Conservation (phyloP, 2,329 filamentous ascomycete species). For the Elsinoe perseae region DNA sequence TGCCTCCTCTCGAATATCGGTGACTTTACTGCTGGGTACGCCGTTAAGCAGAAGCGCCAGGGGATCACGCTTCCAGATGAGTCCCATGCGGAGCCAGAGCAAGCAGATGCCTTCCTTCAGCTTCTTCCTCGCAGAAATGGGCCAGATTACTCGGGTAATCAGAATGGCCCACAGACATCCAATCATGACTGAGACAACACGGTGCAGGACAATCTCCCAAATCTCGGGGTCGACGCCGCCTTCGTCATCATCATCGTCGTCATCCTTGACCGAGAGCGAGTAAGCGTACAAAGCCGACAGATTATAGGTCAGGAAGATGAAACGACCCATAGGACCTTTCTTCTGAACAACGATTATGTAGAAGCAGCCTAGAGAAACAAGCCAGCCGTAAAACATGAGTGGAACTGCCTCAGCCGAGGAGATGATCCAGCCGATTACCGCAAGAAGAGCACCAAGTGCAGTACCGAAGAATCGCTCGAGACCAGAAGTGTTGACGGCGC, state of each 20-base stretch:
- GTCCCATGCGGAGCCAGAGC: slow-evolving; percentile 88
- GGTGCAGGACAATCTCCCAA: slow-evolving; percentile 76
- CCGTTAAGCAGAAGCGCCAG: slow-evolving; percentile 57
- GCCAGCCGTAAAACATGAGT: slow-evolving; percentile 73
- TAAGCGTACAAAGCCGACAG: slow-evolving; percentile 92
- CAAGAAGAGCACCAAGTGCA: slow-evolving; percentile 66
- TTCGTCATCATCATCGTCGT: slow-evolving; percentile 73
- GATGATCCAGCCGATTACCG: slow-evolving; percentile 69
- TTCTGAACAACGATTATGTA: slow-evolving; percentile 79
- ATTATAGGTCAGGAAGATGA: slow-evolving; percentile 93
- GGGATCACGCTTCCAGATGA: slow-evolving; percentile 94
- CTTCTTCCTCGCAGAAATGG: slow-evolving; percentile 80
- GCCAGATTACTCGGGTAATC: slow-evolving; percentile 84
- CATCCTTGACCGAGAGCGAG: slow-evolving; percentile 69
- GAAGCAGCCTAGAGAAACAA: slow-evolving; percentile 75
- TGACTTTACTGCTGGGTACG: slow-evolving; percentile 49
- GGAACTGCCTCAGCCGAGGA: slow-evolving; percentile 65
- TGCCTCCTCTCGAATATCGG: slow-evolving; percentile 79
- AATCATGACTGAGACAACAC: slow-evolving; percentile 75
- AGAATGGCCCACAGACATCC: slow-evolving; percentile 91
- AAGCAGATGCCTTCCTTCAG: slow-evolving; percentile 82
- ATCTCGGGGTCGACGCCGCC: slow-evolving; percentile 78
- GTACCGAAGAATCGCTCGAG: slow-evolving; percentile 81
- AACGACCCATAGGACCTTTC: slow-evolving; percentile 84
- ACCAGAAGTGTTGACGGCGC: slow-evolving; percentile 88